Conservation (phyloP, 768 basidiomycete genomes). For the Sutorius australiensis region DNA sequence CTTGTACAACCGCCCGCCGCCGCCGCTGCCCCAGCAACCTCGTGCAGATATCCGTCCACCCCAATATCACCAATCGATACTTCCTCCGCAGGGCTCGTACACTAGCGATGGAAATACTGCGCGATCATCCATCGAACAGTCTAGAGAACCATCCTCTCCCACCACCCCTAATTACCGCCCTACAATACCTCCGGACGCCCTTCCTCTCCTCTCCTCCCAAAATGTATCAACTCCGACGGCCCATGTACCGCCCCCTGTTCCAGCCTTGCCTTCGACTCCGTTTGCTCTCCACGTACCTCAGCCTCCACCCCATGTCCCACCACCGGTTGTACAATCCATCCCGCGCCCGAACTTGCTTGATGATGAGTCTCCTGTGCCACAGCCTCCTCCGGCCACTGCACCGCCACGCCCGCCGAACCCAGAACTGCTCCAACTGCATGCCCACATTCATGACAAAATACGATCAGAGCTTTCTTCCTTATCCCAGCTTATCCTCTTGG, state of each 20-base stretch:
- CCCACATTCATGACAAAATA: conserved; percentile 72
- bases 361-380: conserved; percentile 42
- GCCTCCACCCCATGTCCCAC: conserved; percentile 20
- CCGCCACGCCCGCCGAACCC: conserved; percentile 89
- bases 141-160: conserved; percentile 19
- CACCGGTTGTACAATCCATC: conserved; percentile 6
- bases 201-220: conserved; percentile 24
- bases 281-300: conserved; percentile 24
- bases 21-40: conserved; percentile 29
- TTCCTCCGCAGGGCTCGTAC: conserved; percentile 13
- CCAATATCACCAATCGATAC: conserved; percentile 26
- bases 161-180: conserved; percentile 28
- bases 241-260: conserved; percentile 16
- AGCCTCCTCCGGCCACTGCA: conserved; percentile 33
- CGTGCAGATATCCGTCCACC: conserved; percentile 22
- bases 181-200: conserved; percentile 26
- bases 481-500: conserved; percentile 55
- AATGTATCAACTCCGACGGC: conserved; percentile 28
- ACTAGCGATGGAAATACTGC: conserved; percentile 16
- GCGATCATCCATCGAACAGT: conserved; percentile 19
- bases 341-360: conserved; percentile 60
- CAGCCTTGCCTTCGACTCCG: conserved; percentile 18
- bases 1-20: conserved; percentile 35
- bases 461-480: conserved; percentile 69
- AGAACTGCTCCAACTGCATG: conserved; percentile 78